phyloP scores from a whole-genome alignment of 2,329 filamentous ascomycete genomes.

The Lachnellula suecica region DNA sequence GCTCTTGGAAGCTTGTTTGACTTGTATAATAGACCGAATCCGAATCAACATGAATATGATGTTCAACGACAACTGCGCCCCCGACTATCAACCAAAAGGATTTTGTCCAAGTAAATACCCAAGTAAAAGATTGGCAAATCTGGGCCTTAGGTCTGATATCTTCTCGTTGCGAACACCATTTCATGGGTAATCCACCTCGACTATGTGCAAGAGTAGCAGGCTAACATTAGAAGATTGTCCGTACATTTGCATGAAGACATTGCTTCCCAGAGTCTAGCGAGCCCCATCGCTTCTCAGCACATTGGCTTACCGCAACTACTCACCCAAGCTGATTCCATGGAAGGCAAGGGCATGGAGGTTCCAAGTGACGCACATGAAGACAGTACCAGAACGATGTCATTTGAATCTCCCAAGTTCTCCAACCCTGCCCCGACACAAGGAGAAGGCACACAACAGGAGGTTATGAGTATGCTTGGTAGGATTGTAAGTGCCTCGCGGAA shows the following conservation, averaged over 20 bases:
- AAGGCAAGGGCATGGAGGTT: background rate
- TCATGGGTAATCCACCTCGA: conserved; percentile 8
- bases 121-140: conserved; percentile 7
- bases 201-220: conserved; percentile 1
- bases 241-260: background rate
- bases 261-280: background rate
- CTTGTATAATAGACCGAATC: background rate
- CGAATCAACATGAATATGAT: conserved; percentile 17
- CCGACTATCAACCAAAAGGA: conserved; percentile 17
- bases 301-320: background rate
- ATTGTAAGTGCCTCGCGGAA: conserved; percentile 3
- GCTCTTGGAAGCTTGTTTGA: background rate
- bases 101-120: conserved; percentile 17
- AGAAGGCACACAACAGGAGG: conserved; percentile 2
- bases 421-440: conserved; percentile 1
- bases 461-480: conserved; percentile 1
- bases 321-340: background rate
- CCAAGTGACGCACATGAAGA: background rate
- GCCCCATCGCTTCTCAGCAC: background rate
- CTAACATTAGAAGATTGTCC: background rate
- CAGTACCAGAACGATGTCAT: background rate
- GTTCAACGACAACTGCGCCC: conserved; percentile 17
- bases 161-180: conserved; percentile 10
- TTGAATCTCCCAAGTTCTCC: background rate
- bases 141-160: conserved; percentile 3